Evolutionary conservation across 2,329 filamentous ascomycete genomes (phyloP), one percentile per base, ranked within the genome.

Genomic region (Geosmithia putterillii): DNA sequence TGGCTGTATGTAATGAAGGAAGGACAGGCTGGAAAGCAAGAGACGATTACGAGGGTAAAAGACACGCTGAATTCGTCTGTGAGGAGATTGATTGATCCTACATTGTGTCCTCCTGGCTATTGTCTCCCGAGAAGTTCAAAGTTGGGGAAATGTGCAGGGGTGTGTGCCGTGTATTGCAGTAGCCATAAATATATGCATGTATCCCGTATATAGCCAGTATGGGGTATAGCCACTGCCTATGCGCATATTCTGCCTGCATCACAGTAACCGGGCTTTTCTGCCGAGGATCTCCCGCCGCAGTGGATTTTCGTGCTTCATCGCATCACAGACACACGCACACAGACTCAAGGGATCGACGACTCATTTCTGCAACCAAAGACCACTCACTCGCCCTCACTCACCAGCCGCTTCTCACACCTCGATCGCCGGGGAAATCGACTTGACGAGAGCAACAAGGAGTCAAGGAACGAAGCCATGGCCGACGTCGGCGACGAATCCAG

Each of bases 401-500:
- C 20, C 14, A 18, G 5, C 17, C 8, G 4, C 38, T 19, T 37
- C 23, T n/a, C 10, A 22, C 12, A 10, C 40, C 40, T 18, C 40
- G 14, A 6, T 32, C 28, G 3, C 28, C 28, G 10, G 28, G 28
- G 15, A 32, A 12, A 32, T 10, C 35, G 35, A 7, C 7, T 6
- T 37, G 9, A 21, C 36, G 8, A 9, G 20, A 21, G n/a, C 36
- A 21, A 42, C n/a, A 25, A 5, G 20, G 38, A 19, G 18, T 39
- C 18, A 17, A 39, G 19, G n/a, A 21, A 39, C 8, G 19, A 8
- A 10, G 18, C 15, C 47, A 95, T 95, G 89, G 85, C 89, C 54
- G 89, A 95, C 64, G 75, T 72, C 50, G 86, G 84, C 58, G 84
- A 88, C 58, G 79, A 81, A 52, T 71, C 76, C 46, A 71, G 73